These are phyloP conservation scores for Clitopilus passeckerianus DNA, from an alignment of 768 basidiomycete genomes.

Conservation along the genomic window DNA sequence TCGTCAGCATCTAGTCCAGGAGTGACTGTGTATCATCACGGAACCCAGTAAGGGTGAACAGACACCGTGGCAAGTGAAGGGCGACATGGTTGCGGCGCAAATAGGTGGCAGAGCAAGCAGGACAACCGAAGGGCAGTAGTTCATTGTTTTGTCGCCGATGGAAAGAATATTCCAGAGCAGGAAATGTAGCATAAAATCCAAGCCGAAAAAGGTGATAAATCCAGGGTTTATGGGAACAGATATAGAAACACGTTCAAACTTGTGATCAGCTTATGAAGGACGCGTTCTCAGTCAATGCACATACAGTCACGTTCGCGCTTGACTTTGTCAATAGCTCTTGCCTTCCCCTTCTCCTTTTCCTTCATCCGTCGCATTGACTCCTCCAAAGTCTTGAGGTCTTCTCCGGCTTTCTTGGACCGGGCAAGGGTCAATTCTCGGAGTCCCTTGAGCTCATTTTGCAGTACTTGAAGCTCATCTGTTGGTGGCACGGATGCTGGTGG, in stretches of 20 bases:
- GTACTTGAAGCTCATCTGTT: constrained; percentile 63
- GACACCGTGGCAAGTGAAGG: neutral
- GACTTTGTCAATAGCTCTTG: constrained; percentile 62
- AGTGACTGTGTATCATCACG: constrained; percentile 24
- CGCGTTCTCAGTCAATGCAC: constrained; percentile 28
- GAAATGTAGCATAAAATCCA: neutral
- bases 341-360: constrained; percentile 74
- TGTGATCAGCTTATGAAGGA: constrained; percentile 12
- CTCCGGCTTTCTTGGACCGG: constrained; percentile 68
- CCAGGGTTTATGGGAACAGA: constrained; percentile 3
- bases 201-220: neutral
- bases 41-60: neutral
- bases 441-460: constrained; percentile 56
- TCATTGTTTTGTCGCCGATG: neutral
- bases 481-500: constrained; percentile 64
- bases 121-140: neutral
- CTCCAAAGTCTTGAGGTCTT: constrained; percentile 70
- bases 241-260: constrained; percentile 12
- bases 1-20: constrained; percentile 52
- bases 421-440: constrained; percentile 52
- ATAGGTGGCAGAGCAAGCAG: neutral
- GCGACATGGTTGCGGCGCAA: neutral
- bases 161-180: neutral
- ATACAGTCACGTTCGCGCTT: constrained; percentile 75
- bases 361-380: constrained; percentile 74